Percentiles rank a stretch among this genome's conserved stretches.
phyloP scores from a whole-genome alignment of 371 early-diverging fungal genomes.

The Syncephalastrum contaminatum region DNA sequence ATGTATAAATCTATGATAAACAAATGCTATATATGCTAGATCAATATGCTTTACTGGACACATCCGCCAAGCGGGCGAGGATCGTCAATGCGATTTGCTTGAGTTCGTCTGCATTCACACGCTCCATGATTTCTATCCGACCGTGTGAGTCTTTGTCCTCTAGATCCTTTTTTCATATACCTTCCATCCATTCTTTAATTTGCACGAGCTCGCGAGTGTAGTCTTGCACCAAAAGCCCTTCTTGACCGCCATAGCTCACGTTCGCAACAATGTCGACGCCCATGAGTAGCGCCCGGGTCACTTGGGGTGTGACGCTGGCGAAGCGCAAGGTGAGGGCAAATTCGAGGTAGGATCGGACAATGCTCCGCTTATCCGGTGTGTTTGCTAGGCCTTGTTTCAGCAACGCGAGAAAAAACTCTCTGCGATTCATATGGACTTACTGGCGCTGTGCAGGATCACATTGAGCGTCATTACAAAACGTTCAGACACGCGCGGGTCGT shows the following conservation, averaged over 20 bases:
- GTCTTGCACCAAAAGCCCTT: conserved; percentile 25
- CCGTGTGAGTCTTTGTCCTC: too few species aligned
- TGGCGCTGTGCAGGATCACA: conserved; percentile 43
- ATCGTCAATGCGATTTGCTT: conserved; percentile 14
- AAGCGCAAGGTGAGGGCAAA: conserved; percentile 42
- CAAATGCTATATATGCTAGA: too few species aligned
- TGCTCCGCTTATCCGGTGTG: conserved; percentile 35
- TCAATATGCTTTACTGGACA: conserved; percentile 9
- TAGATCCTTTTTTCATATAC: conserved; percentile 14
- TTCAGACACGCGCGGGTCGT: conserved; percentile 28
- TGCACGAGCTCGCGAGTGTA: conserved; percentile 27
- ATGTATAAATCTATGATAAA: too few species aligned
- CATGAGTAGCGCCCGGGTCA: conserved; percentile 30
- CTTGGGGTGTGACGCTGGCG: conserved; percentile 14
- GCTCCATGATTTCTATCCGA: conserved; percentile 13
- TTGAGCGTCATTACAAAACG: conserved; percentile 46
- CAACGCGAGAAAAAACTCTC: conserved; percentile 29
- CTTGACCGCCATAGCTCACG: conserved; percentile 33
- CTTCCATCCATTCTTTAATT: conserved; percentile 41
- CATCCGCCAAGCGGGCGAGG: conserved; percentile 12
- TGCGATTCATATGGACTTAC: conserved; percentile 36
- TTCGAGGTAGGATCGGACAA: conserved; percentile 47
- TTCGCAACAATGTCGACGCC: conserved; percentile 40
- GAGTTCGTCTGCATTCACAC: conserved; percentile 12
- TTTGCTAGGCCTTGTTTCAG: conserved; percentile 43